Evolutionary conservation across 345 rosid genomes (phyloP).

Genomic region (Euclidium syriacum): DNA sequence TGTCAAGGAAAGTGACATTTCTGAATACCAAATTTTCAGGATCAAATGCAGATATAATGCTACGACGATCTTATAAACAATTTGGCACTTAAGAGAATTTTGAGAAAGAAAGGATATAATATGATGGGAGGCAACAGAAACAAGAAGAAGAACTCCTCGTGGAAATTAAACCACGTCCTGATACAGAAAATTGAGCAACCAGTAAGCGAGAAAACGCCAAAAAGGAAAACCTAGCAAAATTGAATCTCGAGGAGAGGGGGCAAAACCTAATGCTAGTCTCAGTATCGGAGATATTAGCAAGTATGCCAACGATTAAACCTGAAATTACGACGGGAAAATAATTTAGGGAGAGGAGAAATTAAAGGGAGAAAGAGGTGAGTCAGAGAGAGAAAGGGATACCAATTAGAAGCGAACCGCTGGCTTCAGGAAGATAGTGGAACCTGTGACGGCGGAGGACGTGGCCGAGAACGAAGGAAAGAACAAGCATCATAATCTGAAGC

Average conservation of each 20-base stretch:
- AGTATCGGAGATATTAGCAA: slow-evolving; percentile 84
- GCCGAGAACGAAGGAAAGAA: slow-evolving; percentile 93
- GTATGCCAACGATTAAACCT: slow-evolving; percentile 83
- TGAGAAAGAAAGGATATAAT: slow-evolving; percentile 70
- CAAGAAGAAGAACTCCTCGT: slow-evolving; percentile 92
- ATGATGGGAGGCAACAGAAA: slow-evolving; percentile 94
- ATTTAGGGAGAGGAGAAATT: not conserved
- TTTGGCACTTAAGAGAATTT: not conserved
- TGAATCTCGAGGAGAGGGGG: not conserved
- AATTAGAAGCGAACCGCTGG: slow-evolving; percentile 95
- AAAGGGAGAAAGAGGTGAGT: not conserved
- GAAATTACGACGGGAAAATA: not conserved
- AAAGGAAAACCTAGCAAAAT: not conserved
- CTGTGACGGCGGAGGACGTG: slow-evolving; percentile 95
- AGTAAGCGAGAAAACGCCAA: slow-evolving; percentile 11
- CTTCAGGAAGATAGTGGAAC: slow-evolving; percentile 92
- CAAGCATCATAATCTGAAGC: slow-evolving; percentile 99
- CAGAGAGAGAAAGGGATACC: slow-evolving; percentile 31
- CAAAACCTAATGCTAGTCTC: slow-evolving; percentile 81
- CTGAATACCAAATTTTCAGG: not conserved
- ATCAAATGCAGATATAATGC: not conserved
- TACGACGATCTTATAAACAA: too few relatives aligned
- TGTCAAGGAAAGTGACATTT: slow-evolving; percentile 52
- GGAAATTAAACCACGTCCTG: slow-evolving; percentile 97
- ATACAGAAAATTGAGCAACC: not conserved